These are phyloP conservation scores for Leccinum pachyderme DNA, from an alignment of 1,284 basidiomycete genomes.

Conservation along the genomic window DNA sequence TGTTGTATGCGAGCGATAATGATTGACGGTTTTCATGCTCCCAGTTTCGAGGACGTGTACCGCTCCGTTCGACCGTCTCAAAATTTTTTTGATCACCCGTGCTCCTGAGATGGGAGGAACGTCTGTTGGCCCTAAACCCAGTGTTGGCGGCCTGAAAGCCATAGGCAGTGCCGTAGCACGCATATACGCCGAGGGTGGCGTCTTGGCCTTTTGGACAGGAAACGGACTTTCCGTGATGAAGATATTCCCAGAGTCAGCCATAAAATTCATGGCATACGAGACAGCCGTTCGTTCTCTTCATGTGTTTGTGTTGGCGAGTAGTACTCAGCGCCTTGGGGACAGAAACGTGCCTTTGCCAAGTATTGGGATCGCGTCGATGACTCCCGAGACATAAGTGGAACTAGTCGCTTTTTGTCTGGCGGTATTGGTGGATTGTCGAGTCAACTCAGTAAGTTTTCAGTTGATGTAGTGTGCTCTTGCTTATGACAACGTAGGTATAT, in stretches of 20 bases:
- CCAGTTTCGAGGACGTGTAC: slow-evolving; percentile 93
- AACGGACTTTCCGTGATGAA: slow-evolving; percentile 84
- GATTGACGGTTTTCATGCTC: slow-evolving; percentile 9
- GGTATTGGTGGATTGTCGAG: slow-evolving; percentile 94
- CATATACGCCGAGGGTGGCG: slow-evolving; percentile 86
- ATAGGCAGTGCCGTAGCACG: slow-evolving; percentile 72
- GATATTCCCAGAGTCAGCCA: slow-evolving; percentile 96
- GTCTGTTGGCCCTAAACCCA: slow-evolving; percentile 43
- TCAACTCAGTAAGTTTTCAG: slow-evolving; percentile 73
- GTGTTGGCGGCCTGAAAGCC: slow-evolving; percentile 61
- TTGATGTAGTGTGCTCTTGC: slow-evolving; percentile 2
- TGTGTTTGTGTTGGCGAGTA: slow-evolving; percentile 12
- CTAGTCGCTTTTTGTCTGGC: slow-evolving; percentile 91
- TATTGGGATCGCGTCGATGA: slow-evolving; percentile 93
- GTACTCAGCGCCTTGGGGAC: slow-evolving; percentile 19
- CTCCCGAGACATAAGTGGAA: slow-evolving; percentile 85
- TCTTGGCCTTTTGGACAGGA: slow-evolving; percentile 92
- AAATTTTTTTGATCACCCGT: slow-evolving; percentile 94
- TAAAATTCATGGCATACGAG: slow-evolving; percentile 98
- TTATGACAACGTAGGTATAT: slow-evolving; percentile 63
- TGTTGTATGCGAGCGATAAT: background rate
- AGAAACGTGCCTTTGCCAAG: slow-evolving; percentile 93
- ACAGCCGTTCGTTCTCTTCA: slow-evolving; percentile 63
- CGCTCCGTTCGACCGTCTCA: slow-evolving; percentile 96
- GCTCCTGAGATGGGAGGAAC: slow-evolving; percentile 66